A percentile compares a stretch with the other conserved stretches of the same genome.
Conservation (phyloP, 768 basidiomycete species). For the Pleurotus sapidus region DNA sequence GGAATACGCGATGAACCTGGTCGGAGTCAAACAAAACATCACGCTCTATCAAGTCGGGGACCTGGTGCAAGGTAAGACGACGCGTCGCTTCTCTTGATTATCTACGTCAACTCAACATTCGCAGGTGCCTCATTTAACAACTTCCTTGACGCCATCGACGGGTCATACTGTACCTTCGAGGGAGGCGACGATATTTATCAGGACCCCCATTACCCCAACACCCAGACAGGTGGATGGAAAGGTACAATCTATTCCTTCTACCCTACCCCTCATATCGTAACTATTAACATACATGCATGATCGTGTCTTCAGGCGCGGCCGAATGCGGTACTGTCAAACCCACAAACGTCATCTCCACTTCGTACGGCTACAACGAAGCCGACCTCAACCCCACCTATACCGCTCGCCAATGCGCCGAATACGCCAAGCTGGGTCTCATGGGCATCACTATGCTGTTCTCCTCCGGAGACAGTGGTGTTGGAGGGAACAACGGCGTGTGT, state of each 20-base stretch:
- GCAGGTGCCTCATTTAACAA: slow-evolving; percentile 46
- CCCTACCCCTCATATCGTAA: neutral
- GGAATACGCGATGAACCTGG: slow-evolving; percentile 50
- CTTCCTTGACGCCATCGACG: slow-evolving; percentile 46
- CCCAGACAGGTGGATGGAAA: slow-evolving; percentile 25
- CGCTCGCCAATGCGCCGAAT: slow-evolving; percentile 44
- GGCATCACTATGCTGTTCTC: slow-evolving; percentile 58
- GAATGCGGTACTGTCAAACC: slow-evolving; percentile 41
- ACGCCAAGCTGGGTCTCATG: slow-evolving; percentile 56
- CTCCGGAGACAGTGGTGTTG: slow-evolving; percentile 60
- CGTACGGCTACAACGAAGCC: slow-evolving; percentile 42
- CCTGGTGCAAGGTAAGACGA: slow-evolving; percentile 30
- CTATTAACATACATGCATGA: neutral
- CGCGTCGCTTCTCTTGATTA: neutral
- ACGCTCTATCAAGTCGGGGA: slow-evolving; percentile 45
- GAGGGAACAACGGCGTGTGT: slow-evolving; percentile 31
- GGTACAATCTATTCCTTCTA: slow-evolving; percentile 13
- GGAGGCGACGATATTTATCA: slow-evolving; percentile 37
- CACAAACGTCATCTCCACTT: slow-evolving; percentile 39
- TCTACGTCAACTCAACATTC: neutral
- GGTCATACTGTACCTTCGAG: slow-evolving; percentile 38
- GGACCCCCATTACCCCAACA: slow-evolving; percentile 28
- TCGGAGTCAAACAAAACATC: slow-evolving; percentile 34
- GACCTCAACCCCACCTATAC: slow-evolving; percentile 35
- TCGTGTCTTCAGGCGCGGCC: slow-evolving; percentile 17